Conservation (phyloP, 2,329 filamentous ascomycete genomes). For the Penicillium frequentans region DNA sequence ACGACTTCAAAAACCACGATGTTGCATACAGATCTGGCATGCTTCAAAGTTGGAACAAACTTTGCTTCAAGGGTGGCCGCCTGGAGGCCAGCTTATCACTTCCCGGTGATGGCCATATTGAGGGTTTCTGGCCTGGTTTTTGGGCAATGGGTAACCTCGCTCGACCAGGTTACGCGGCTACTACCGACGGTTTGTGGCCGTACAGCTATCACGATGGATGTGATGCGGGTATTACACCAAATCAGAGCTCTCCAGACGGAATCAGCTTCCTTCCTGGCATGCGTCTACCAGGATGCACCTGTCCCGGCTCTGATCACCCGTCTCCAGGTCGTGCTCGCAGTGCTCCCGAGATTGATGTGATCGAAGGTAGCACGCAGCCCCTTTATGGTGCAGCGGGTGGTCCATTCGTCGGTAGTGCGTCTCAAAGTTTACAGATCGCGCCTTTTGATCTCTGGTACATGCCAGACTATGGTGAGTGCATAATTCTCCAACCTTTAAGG, state of each 20-base stretch:
- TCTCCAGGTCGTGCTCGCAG: slow-evolving; percentile 64
- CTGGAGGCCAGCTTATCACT: slow-evolving; percentile 70
- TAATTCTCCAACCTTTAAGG: background rate
- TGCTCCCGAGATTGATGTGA: slow-evolving; percentile 70
- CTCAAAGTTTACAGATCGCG: slow-evolving; percentile 66
- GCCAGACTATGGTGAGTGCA: slow-evolving; percentile 54
- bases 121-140: slow-evolving; percentile 74
- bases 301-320: slow-evolving; percentile 64
- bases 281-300: slow-evolving; percentile 68
- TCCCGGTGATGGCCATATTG: slow-evolving; percentile 64
- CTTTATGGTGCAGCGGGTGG: slow-evolving; percentile 45
- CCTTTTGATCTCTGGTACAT: slow-evolving; percentile 71
- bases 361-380: slow-evolving; percentile 64
- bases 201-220: slow-evolving; percentile 70
- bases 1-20: slow-evolving; percentile 64
- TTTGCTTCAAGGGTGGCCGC: slow-evolving; percentile 71
- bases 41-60: slow-evolving; percentile 72
- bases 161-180: slow-evolving; percentile 66
- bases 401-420: slow-evolving; percentile 60
- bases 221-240: slow-evolving; percentile 69
- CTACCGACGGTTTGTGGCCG: slow-evolving; percentile 72
- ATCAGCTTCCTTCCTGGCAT: slow-evolving; percentile 68
- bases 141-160: slow-evolving; percentile 75
- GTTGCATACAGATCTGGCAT: slow-evolving; percentile 71
- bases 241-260: slow-evolving; percentile 68